These are phyloP conservation scores for Elaeagnus macrophylla DNA, from an alignment of 306 rosid genomes.

Conservation along the genomic window DNA sequence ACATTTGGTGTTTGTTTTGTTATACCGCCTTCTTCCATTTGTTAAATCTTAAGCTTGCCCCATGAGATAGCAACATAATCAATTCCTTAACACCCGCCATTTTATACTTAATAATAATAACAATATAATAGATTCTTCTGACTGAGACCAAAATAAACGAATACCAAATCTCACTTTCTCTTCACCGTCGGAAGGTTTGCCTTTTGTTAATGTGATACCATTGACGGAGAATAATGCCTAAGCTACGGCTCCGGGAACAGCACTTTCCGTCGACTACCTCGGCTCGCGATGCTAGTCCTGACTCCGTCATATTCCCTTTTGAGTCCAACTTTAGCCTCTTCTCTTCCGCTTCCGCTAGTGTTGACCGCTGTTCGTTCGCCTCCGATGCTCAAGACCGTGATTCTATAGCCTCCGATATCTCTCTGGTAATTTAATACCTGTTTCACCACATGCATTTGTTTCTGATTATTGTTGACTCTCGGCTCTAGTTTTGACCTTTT, in stretches of 20 bases:
- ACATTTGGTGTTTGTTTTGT: no score
- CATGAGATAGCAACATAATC: slow-evolving; percentile 2
- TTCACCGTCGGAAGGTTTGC: neutral
- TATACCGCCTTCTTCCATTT: no score
- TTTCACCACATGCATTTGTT: neutral
- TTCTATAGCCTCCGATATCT: slow-evolving; percentile 67
- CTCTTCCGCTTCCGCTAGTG: slow-evolving; percentile 89
- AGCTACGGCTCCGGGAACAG: slow-evolving; percentile 62
- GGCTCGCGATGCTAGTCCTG: slow-evolving; percentile 72
- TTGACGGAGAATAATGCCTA: slow-evolving; percentile 39
- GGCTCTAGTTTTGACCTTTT: neutral
- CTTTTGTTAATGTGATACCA: neutral
- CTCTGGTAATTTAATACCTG: slow-evolving; percentile 32
- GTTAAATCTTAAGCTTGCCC: no score
- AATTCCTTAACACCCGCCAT: slow-evolving; percentile 22
- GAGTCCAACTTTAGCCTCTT: slow-evolving; percentile 82
- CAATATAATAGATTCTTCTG: no score
- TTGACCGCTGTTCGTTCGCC: slow-evolving; percentile 83
- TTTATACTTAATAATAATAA: slow-evolving; percentile 4
- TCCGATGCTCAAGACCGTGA: slow-evolving; percentile 77
- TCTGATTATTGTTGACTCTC: neutral
- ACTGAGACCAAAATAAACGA: neutral
- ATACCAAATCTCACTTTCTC: slow-evolving; percentile 7
- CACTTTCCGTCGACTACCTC: slow-evolving; percentile 23
- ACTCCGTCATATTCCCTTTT: slow-evolving; percentile 74